These are phyloP conservation scores for Colletotrichum ledebouriae DNA, from an alignment of 2,329 filamentous ascomycete genomes.

Conservation along the genomic window DNA sequence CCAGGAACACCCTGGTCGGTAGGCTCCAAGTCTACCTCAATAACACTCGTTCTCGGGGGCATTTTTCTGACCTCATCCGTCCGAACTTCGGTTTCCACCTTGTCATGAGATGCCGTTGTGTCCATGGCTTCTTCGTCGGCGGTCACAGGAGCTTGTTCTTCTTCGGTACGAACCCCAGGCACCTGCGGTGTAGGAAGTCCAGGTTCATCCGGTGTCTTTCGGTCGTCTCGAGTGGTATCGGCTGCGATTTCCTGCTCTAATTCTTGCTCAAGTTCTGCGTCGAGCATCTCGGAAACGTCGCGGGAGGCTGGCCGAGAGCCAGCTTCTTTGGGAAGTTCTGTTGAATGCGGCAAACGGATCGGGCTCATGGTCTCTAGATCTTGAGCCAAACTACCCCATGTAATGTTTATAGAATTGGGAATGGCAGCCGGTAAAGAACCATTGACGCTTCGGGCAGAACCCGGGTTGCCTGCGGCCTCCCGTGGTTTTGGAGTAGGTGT, in stretches of 20 bases:
- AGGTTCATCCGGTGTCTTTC: neutral
- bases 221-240: neutral
- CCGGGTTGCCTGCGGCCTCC: neutral
- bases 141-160: neutral
- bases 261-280: constrained; percentile 34
- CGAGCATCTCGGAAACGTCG: constrained; percentile 24
- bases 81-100: constrained; percentile 3
- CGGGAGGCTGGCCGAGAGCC: constrained; percentile 19
- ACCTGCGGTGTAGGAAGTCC: neutral
- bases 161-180: neutral
- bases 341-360: constrained; percentile 20
- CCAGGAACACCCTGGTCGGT: constrained; percentile 11
- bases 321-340: neutral
- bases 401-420: constrained; percentile 10
- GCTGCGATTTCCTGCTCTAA: constrained; percentile 30
- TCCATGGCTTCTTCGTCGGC: neutral
- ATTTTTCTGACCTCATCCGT: constrained; percentile 13
- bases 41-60: constrained; percentile 12
- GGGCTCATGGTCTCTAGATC: constrained; percentile 42
- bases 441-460: neutral
- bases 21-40: constrained; percentile 25
- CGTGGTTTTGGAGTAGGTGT: constrained; percentile 33
- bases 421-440: neutral
- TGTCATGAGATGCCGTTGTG: neutral
- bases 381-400: constrained; percentile 15